Evolutionary conservation across 306 rosid genomes (phyloP), one percentile per base, ranked within the genome.

Genomic region (Rosa rugosa): DNA sequence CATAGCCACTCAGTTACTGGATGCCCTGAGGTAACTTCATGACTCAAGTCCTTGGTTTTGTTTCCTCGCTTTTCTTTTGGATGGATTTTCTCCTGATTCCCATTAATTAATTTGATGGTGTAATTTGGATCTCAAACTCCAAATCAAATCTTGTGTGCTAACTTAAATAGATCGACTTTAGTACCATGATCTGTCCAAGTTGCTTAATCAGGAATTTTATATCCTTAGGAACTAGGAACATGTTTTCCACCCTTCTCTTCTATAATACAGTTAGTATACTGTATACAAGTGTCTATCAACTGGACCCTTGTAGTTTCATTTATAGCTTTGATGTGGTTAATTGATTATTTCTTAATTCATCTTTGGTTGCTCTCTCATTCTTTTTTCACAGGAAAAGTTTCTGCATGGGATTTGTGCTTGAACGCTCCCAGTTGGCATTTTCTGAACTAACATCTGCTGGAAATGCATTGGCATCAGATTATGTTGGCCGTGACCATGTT

Each of bases 1-100:
- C 75, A 81, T 91, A 69, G 96, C 93, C 79, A 89, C 75, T 84
- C 91, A 87, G 23, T 76, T 90, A 66, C 87, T 94, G 20, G 97
- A 92, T 80, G 87, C 94, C 18, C 91, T 83, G 83, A 92, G 98
- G 97, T 89, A 88, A 83, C 38, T 22, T 80, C 40, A 25, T 27
- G 41, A 27, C 69, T 31, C 69, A 53, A 41, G 11, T 8, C 69
- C 73, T 75, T 16, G 69, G 5, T 14, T 57, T 41, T 44, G 11
- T 40, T 25, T 74, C 54, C 56, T 50, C 56, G 56, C 2, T 50
- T 50, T 50, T 50, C 20, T 50, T 14, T 50, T 4, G 18, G 56
- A 50, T 50, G 56, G 7, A 50, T 50, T 5, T 50, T 50, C 56
- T 50, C 56, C 56, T 1, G 3, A 50, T 16, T 16, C n/a, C 56